phyloP scores from a whole-genome alignment of 768 basidiomycete genomes.

The Podaxis sp. region DNA sequence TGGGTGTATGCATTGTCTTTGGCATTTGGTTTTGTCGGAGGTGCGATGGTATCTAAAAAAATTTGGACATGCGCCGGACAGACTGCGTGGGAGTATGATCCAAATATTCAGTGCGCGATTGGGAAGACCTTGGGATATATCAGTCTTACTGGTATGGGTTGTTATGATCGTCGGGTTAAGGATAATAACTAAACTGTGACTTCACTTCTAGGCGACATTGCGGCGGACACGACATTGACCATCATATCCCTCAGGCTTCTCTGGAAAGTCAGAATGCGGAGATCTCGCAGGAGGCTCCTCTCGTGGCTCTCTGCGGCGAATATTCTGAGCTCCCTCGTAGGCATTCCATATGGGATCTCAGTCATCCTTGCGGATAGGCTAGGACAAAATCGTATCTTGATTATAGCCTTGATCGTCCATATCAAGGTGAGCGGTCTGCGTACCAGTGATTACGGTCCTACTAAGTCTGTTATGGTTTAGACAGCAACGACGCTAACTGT shows the following conservation, averaged over 20 bases:
- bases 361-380: background rate
- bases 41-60: background rate
- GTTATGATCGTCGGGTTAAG: background rate
- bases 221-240: slow-evolving; percentile 1
- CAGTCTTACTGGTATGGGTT: background rate
- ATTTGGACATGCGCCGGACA: background rate
- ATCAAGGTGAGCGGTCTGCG: background rate
- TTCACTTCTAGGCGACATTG: background rate
- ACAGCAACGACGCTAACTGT: slow-evolving; percentile 1
- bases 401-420: background rate
- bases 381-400: background rate
- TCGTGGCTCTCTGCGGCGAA: slow-evolving; percentile 4
- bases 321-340: slow-evolving; percentile 2
- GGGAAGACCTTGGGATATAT: background rate
- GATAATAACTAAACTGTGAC: background rate
- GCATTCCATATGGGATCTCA: background rate
- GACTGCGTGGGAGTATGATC: background rate
- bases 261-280: slow-evolving; percentile 5
- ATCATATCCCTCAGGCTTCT: slow-evolving; percentile 1
- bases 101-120: background rate
- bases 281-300: background rate
- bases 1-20: background rate
- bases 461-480: background rate
- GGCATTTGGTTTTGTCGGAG: slow-evolving; percentile 2
- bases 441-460: background rate